A percentile compares a stretch with the other conserved stretches of the same genome.
Evolutionary conservation across 345 rosid species (phyloP).

Genomic region (Bruguiera sexangula): DNA sequence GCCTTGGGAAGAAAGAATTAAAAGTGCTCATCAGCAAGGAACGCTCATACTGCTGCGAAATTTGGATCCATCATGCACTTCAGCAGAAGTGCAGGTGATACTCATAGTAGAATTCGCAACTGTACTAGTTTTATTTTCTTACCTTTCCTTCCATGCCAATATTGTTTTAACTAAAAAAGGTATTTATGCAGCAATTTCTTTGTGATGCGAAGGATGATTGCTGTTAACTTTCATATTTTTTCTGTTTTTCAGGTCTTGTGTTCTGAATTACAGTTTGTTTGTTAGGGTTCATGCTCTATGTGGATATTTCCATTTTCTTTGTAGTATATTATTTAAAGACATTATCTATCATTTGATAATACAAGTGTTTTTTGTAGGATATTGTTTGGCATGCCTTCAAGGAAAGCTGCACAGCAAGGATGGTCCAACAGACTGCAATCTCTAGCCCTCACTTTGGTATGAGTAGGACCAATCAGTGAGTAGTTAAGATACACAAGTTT

Average conservation of each 20-base stretch:
- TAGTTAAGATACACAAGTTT: not conserved
- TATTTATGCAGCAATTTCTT: not conserved
- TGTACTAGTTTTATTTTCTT: not conserved
- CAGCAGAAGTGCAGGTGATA: constrained; percentile 70
- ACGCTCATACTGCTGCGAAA: constrained; percentile 67
- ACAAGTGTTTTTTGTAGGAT: constrained; percentile 41
- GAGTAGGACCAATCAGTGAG: not conserved
- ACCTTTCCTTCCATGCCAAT: not conserved
- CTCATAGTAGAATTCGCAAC: not conserved
- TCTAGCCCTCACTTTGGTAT: constrained; percentile 60
- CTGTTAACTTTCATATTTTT: not conserved
- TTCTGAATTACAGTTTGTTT: not conserved
- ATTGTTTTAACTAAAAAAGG: not conserved
- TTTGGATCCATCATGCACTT: constrained; percentile 65
- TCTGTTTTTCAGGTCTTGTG: not conserved
- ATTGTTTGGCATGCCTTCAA: constrained; percentile 57
- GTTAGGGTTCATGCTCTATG: not conserved
- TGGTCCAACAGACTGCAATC: constrained; percentile 46
- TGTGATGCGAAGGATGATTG: not conserved
- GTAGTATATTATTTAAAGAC: too few species aligned
- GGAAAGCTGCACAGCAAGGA: constrained; percentile 63
- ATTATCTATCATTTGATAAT: not conserved
- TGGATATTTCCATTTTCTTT: not conserved
- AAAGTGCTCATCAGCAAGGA: constrained; percentile 44
- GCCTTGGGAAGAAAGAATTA: constrained; percentile 78